Percentiles rank a stretch among this genome's conserved stretches.
Evolutionary conservation across 768 basidiomycete genomes (phyloP).

Genomic region (Russula foetens): DNA sequence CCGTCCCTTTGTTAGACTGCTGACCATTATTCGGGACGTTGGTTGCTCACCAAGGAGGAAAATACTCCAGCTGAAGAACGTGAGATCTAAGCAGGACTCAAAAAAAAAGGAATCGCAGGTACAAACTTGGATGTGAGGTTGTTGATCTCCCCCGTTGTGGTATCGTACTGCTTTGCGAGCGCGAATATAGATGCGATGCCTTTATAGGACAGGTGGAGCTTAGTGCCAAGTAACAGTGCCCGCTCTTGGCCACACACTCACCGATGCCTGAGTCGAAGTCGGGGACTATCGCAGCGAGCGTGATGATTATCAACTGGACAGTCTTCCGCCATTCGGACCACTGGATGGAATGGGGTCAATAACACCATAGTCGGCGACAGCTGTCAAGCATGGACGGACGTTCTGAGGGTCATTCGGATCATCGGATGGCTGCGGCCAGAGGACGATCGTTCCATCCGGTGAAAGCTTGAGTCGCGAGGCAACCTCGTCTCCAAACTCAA

Average conservation of each 20-base stretch:
- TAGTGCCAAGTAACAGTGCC: no score
- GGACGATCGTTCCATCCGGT: constrained; percentile 47
- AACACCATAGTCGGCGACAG: background rate
- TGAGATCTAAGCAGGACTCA: constrained; percentile 20
- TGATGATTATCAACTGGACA: constrained; percentile 50
- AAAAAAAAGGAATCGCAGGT: background rate
- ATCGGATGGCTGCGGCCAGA: constrained; percentile 66
- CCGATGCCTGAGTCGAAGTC: constrained; percentile 64
- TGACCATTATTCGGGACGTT: constrained; percentile 5
- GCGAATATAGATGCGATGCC: constrained; percentile 58
- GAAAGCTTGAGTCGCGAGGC: constrained; percentile 51
- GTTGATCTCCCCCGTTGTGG: constrained; percentile 50
- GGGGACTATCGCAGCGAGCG: constrained; percentile 55
- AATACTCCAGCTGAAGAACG: constrained; percentile 47
- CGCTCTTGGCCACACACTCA: constrained; percentile 19
- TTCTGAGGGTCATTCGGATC: constrained; percentile 58
- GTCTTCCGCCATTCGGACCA: constrained; percentile 49
- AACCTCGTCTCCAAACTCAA: constrained; percentile 50
- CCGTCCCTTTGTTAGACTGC: background rate
- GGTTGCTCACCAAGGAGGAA: constrained; percentile 42
- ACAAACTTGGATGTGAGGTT: constrained; percentile 45
- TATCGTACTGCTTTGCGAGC: constrained; percentile 46
- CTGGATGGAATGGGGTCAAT: constrained; percentile 25
- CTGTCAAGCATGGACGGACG: constrained; percentile 25
- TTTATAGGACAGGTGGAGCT: constrained; percentile 17